Conservation (phyloP, 768 basidiomycete genomes). For the Phaeotremella skinneri region DNA sequence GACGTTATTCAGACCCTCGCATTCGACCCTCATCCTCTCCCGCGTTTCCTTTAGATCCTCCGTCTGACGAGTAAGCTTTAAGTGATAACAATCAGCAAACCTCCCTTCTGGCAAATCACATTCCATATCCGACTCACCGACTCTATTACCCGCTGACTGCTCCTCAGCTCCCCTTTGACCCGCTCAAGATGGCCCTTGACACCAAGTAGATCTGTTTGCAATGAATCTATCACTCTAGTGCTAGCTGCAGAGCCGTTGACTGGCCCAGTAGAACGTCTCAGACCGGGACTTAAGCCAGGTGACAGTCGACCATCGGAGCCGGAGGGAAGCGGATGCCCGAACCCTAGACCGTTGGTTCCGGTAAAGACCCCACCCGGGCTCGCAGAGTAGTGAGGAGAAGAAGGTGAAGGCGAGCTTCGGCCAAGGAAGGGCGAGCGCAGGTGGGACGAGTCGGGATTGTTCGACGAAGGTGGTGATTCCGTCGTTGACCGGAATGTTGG, state of each 20-base stretch:
- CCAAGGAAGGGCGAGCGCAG: constrained; percentile 36
- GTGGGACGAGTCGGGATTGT: constrained; percentile 1
- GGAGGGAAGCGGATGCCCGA: constrained; percentile 3
- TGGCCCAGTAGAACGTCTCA: constrained; percentile 13
- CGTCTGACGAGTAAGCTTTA: constrained; percentile 43
- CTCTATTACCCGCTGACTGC: constrained; percentile 31
- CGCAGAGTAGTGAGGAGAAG: constrained; percentile 8
- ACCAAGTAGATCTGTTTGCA: constrained; percentile 41
- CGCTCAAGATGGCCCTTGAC: constrained; percentile 35
- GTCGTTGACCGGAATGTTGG: constrained; percentile 1
- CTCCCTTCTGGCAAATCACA: background rate
- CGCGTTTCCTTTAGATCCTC: constrained; percentile 50
- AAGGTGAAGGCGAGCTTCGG: constrained; percentile 27
- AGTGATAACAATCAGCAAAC: constrained; percentile 4
- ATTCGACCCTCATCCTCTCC: constrained; percentile 44
- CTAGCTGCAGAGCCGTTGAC: constrained; percentile 28
- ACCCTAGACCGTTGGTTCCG: background rate
- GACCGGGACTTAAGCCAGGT: constrained; percentile 16
- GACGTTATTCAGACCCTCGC: constrained; percentile 46
- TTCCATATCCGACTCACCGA: constrained; percentile 23
- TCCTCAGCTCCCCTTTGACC: constrained; percentile 37
- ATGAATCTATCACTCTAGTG: constrained; percentile 42
- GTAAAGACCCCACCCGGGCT: background rate
- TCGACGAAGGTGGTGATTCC: constrained; percentile 3
- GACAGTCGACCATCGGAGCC: constrained; percentile 14